Conservation (phyloP, 2,329 filamentous ascomycete genomes). For the Pyrenophora teres region DNA sequence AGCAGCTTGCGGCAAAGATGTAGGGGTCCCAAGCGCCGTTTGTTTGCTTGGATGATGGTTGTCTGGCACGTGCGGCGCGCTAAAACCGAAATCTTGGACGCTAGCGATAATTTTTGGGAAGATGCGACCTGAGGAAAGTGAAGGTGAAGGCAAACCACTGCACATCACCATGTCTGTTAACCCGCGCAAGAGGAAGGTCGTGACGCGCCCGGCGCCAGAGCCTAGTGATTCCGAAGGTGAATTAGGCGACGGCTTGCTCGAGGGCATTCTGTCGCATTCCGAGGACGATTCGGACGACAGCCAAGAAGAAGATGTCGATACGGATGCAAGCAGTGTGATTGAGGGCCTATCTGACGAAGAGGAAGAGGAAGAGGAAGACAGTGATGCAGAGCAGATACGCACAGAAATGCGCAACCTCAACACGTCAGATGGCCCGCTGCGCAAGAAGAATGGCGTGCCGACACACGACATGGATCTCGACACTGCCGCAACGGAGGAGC, state of each 20-base stretch:
- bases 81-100: conserved; percentile 34
- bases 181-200: conserved; percentile 56
- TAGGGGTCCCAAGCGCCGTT: conserved; percentile 2
- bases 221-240: conserved; percentile 42
- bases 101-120: conserved; percentile 25
- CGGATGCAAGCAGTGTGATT: conserved; percentile 40
- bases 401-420: conserved; percentile 52
- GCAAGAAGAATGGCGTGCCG: conserved; percentile 21
- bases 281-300: conserved; percentile 46
- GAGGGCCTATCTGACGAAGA: conserved; percentile 40
- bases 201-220: conserved; percentile 41
- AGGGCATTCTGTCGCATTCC: conserved; percentile 50
- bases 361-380: conserved; percentile 43
- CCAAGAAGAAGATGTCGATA: conserved; percentile 29
- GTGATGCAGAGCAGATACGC: conserved; percentile 50
- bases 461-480: conserved; percentile 25
- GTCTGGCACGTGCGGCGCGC: conserved; percentile 19
- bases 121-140: conserved; percentile 5
- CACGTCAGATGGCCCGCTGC: conserved; percentile 34
- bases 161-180: conserved; percentile 47
- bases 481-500: conserved; percentile 26
- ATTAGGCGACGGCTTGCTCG: conserved; percentile 47
- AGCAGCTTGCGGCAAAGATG: conserved; percentile 3
- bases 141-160: conserved; percentile 6
- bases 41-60: conserved; percentile 11